These are phyloP conservation scores for Periconia sp. DNA, from an alignment of 2,329 filamentous ascomycete genomes.

Conservation along the genomic window DNA sequence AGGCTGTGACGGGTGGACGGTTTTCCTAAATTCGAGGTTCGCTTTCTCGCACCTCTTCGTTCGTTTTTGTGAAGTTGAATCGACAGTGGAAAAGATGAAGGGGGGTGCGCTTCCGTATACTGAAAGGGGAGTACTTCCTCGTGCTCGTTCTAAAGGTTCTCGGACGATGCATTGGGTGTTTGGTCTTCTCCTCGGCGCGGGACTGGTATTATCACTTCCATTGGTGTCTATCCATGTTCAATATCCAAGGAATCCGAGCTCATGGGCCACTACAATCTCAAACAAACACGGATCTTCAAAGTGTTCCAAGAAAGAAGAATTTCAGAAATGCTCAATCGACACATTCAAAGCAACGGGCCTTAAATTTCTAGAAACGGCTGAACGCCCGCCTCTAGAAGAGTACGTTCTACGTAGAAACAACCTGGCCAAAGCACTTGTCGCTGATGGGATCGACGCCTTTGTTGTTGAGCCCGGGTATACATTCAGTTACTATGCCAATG, in stretches of 20 bases:
- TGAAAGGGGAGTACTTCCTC: not conserved
- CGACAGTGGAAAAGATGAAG: not conserved
- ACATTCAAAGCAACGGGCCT: slow-evolving; percentile 53
- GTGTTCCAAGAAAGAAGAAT: slow-evolving; percentile 10
- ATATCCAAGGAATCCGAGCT: too few species aligned
- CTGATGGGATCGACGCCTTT: slow-evolving; percentile 59
- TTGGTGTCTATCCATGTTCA: too few species aligned
- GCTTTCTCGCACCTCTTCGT: not conserved
- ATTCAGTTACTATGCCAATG: slow-evolving; percentile 66
- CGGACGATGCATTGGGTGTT: not conserved
- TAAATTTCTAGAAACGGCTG: slow-evolving; percentile 54
- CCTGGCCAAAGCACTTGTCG: slow-evolving; percentile 58
- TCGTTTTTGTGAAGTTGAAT: not conserved
- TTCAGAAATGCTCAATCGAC: slow-evolving; percentile 56
- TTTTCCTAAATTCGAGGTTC: not conserved
- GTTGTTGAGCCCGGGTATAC: slow-evolving; percentile 66
- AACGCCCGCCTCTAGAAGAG: slow-evolving; percentile 53
- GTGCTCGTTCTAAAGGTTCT: not conserved
- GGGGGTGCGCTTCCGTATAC: not conserved
- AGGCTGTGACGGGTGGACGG: too few species aligned
- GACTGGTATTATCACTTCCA: not conserved
- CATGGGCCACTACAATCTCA: too few species aligned
- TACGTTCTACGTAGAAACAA: slow-evolving; percentile 59
- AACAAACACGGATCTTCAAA: too few species aligned
- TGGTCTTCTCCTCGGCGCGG: not conserved